Evolutionary conservation across 139 green algal genomes (phyloP).

Genomic region (Auxenochlorella protothecoides): DNA sequence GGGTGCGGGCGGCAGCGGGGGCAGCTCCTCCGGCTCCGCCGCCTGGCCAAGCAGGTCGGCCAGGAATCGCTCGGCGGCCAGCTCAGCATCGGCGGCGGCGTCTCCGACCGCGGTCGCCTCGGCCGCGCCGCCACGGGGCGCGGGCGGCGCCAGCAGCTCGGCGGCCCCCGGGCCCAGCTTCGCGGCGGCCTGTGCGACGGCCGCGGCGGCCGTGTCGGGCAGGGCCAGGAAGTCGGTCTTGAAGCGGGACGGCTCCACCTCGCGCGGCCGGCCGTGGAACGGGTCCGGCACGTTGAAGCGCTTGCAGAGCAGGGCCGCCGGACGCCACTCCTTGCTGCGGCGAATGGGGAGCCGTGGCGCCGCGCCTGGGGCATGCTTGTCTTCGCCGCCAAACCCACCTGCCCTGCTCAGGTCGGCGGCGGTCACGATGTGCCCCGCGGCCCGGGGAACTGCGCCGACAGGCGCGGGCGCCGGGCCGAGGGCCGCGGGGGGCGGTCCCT

Average conservation of each 20-base stretch:
- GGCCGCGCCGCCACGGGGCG: no score
- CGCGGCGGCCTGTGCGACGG: not conserved
- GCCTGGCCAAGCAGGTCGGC: not conserved
- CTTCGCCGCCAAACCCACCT: not conserved
- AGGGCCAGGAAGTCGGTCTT: conserved; percentile 49
- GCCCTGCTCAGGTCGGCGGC: not conserved
- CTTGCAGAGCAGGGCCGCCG: conserved; percentile 81
- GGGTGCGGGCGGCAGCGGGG: conserved; percentile 13
- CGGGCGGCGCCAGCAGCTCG: not conserved
- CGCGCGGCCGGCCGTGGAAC: conserved; percentile 37
- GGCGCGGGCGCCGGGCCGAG: no score
- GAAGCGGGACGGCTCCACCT: conserved; percentile 39
- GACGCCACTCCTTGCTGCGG: conserved; percentile 67
- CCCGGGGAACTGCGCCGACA: no score
- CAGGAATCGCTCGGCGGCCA: not conserved
- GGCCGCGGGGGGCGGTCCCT: no score
- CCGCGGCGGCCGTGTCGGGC: conserved; percentile 41
- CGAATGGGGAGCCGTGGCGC: conserved; percentile 16
- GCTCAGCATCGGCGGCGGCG: not conserved
- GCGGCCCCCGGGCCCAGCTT: no score
- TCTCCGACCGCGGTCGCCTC: not conserved
- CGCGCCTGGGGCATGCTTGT: not conserved
- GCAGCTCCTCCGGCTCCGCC: not conserved
- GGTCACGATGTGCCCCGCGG: conserved; percentile 1
- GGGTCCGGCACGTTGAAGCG: conserved; percentile 84